Conservation (phyloP, 768 basidiomycete genomes). For the Rhizopogon roseolus region DNA sequence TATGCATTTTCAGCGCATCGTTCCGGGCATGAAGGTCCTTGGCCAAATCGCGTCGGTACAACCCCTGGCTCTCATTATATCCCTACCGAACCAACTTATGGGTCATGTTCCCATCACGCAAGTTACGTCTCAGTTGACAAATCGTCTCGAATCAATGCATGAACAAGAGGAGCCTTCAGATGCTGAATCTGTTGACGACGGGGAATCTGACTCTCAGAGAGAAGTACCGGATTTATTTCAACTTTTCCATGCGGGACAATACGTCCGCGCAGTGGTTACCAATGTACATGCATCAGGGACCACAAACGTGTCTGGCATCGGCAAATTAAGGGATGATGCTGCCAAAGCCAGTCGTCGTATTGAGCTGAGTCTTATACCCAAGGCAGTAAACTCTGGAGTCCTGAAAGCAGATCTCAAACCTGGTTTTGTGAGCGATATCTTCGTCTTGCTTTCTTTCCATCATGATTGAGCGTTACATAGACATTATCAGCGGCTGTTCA, state of each 20-base stretch:
- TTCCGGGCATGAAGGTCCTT: slow-evolving; percentile 81
- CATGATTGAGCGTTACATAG: slow-evolving; percentile 31
- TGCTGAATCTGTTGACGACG: slow-evolving; percentile 40
- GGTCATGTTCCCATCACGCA: slow-evolving; percentile 94
- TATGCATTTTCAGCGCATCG: slow-evolving; percentile 51
- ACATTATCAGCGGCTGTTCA: slow-evolving; percentile 71
- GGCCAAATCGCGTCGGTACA: slow-evolving; percentile 84
- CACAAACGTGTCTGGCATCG: slow-evolving; percentile 50
- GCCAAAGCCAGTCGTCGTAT: slow-evolving; percentile 69
- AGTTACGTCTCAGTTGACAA: slow-evolving; percentile 76
- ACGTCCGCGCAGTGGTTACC: slow-evolving; percentile 73
- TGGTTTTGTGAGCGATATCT: slow-evolving; percentile 60
- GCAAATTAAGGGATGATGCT: slow-evolving; percentile 63
- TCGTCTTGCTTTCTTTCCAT: not conserved
- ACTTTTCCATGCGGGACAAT: slow-evolving; percentile 83
- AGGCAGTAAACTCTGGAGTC: slow-evolving; percentile 77
- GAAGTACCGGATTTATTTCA: slow-evolving; percentile 65
- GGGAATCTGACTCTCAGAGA: slow-evolving; percentile 28
- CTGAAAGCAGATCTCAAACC: slow-evolving; percentile 69
- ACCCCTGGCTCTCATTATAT: slow-evolving; percentile 86
- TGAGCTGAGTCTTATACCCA: slow-evolving; percentile 81
- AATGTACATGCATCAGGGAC: slow-evolving; percentile 64
- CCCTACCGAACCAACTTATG: slow-evolving; percentile 92
- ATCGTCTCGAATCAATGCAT: slow-evolving; percentile 59
- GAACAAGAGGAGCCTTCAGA: slow-evolving; percentile 46